Conservation (phyloP, 805 yeast species). For the Candida sonorensis region DNA sequence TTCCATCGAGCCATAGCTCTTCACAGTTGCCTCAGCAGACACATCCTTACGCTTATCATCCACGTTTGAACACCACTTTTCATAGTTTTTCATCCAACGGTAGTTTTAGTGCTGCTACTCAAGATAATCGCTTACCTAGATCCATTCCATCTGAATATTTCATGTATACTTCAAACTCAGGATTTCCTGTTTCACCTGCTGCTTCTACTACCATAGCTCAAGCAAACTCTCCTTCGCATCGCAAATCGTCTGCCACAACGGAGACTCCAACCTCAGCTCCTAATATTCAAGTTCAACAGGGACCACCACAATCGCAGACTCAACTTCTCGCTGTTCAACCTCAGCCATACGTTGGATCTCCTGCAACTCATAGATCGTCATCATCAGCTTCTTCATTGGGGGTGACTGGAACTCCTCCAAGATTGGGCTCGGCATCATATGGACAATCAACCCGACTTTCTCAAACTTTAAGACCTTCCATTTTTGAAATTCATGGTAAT, state of each 20-base stretch:
- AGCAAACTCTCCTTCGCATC: too few species aligned
- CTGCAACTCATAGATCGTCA: neutral
- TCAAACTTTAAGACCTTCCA: conserved; percentile 14
- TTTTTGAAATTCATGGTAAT: conserved; percentile 11
- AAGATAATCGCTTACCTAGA: conserved; percentile 12
- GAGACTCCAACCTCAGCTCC: too few species aligned
- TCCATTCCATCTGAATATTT: conserved; percentile 15
- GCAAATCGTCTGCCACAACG: too few species aligned
- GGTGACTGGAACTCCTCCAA: neutral
- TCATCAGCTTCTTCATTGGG: neutral
- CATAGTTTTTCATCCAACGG: conserved; percentile 8
- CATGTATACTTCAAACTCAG: conserved; percentile 1
- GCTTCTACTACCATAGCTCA: too few species aligned
- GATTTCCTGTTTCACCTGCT: too few species aligned
- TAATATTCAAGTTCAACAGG: too few species aligned
- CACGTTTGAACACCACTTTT: conserved; percentile 11
- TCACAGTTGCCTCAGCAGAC: neutral
- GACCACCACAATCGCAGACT: too few species aligned
- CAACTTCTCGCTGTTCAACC: too few species aligned
- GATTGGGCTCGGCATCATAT: neutral
- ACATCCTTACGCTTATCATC: conserved; percentile 2
- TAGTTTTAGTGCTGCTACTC: conserved; percentile 2
- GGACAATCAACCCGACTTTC: neutral
- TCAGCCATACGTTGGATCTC: too few species aligned
- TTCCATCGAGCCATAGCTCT: neutral